phyloP scores from a whole-genome alignment of 2,329 filamentous ascomycete species.

The Cladorrhinum sp. region DNA sequence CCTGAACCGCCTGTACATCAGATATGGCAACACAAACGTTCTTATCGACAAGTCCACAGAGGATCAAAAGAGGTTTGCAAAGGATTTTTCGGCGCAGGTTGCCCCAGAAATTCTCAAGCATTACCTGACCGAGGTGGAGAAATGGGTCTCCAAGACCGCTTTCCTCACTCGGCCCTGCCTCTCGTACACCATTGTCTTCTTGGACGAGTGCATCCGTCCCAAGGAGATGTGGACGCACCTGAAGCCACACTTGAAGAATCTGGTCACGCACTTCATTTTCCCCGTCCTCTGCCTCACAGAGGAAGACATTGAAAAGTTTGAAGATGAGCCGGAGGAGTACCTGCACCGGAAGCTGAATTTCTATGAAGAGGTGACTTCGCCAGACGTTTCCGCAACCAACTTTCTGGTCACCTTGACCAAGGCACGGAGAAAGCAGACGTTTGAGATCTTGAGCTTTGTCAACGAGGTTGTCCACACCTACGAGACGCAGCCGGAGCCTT shows the following conservation, averaged over 20 bases:
- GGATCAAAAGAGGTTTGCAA: conserved; percentile 78
- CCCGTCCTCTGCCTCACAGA: conserved; percentile 88
- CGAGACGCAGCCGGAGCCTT: conserved; percentile 75
- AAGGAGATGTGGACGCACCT: conserved; percentile 96
- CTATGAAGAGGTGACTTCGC: conserved; percentile 93
- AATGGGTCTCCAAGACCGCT: conserved; percentile 90
- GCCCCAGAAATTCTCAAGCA: conserved; percentile 95
- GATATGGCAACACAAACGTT: conserved; percentile 84
- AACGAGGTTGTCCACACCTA: conserved; percentile 94
- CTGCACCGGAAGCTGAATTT: conserved; percentile 96
- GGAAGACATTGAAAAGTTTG: conserved; percentile 90
- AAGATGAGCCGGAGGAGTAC: conserved; percentile 93
- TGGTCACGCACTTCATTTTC: conserved; percentile 93
- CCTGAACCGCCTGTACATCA: conserved; percentile 89
- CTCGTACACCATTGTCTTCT: conserved; percentile 88
- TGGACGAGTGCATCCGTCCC: conserved; percentile 96
- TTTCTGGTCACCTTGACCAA: conserved; percentile 95
- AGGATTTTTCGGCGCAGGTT: conserved; percentile 85
- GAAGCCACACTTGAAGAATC: conserved; percentile 87
- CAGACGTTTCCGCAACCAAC: conserved; percentile 93
- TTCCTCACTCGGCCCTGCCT: conserved; percentile 95
- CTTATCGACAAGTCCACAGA: conserved; percentile 69
- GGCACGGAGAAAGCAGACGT: conserved; percentile 90
- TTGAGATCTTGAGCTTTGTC: conserved; percentile 89
- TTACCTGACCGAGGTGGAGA: conserved; percentile 91